Percentiles rank a stretch among this genome's conserved stretches.
phyloP scores from a whole-genome alignment of 257 asterid species.

The Vinca minor region DNA sequence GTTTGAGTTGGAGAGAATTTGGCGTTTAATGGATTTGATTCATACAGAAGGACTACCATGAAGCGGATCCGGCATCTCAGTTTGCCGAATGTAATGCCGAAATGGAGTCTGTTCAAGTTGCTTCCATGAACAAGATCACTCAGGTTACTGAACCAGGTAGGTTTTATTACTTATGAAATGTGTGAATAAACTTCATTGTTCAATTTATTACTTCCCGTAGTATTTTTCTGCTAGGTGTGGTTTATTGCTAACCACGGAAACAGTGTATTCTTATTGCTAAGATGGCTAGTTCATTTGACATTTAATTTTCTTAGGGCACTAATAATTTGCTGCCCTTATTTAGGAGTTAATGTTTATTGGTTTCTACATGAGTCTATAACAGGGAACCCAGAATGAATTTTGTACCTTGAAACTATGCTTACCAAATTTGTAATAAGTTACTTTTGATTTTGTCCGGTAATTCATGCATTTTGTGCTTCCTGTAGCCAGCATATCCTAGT shows the following conservation, averaged over 20 bases:
- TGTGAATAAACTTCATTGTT: not conserved
- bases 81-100: not conserved
- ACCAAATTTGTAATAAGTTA: not conserved
- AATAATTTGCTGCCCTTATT: not conserved
- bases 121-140: slow-evolving; percentile 6
- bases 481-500: not conserved
- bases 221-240: not conserved
- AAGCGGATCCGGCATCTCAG: not conserved
- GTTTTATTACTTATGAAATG: not conserved
- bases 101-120: slow-evolving; percentile 15
- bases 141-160: slow-evolving; percentile 20
- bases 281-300: not conserved
- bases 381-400: not conserved
- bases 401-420: not conserved
- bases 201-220: not conserved
- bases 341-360: not conserved
- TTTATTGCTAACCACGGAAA: not conserved
- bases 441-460: not conserved
- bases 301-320: not conserved
- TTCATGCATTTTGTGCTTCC: not conserved
- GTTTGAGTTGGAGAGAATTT: not conserved
- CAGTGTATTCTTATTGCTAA: not conserved
- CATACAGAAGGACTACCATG: slow-evolving; percentile 19
- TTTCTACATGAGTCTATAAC: not conserved
- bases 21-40: slow-evolving; percentile 2